Base-by-base conservation (phyloP, 495 filamentous ascomycete species). In the Parmelia sp. region DNA sequence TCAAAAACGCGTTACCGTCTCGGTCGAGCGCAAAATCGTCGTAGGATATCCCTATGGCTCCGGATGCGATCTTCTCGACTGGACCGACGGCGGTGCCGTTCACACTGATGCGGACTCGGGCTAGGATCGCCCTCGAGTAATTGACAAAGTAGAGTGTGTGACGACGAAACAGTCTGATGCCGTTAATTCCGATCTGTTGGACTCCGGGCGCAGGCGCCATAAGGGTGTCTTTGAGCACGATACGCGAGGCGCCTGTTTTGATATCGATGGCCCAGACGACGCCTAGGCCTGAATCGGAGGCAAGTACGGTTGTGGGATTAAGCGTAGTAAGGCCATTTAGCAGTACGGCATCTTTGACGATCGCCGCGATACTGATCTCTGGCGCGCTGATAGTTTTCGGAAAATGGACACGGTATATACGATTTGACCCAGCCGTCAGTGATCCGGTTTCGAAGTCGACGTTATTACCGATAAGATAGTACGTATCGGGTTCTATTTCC, bases 131-230 rank as follows among this genome's bases (percentile, higher is more conserved):
- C 36, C 69, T 68, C 0, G 71, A 67, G 17, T 73, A 73, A 64
- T 78, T 78, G 64, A 73, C 74, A 68, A 77, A 80, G 68, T 74
- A 78, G 23, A 76, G 57, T 19, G 69, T 61, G 40, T 21, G 19
- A 1, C 62, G 51, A 7, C 45, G 47, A 17, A 60, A 64, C 2
- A 73, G 63, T 31, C 70, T 70, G 4, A 79, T 29, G 0, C 77
- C 77, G 55, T 79, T 78, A 53, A 79, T 73, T 3, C 75, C 77
- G 3, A 76, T 35, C 5, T 35, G 31, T 1, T 40, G 58, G 6
- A 33, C 19, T 44, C 17, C 42, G 7, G 71, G 66, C 15, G 77
- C 69, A 29, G 69, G 63, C 11, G 69, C 69, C 31, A 74, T 70
- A n/a, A 68, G 61, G 4, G 77, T 53, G 25, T 66, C 49, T 10